Evolutionary conservation across 495 filamentous ascomycete species (phyloP), one percentile per base, ranked within the genome.

Genomic region (Acidomyces sp.): DNA sequence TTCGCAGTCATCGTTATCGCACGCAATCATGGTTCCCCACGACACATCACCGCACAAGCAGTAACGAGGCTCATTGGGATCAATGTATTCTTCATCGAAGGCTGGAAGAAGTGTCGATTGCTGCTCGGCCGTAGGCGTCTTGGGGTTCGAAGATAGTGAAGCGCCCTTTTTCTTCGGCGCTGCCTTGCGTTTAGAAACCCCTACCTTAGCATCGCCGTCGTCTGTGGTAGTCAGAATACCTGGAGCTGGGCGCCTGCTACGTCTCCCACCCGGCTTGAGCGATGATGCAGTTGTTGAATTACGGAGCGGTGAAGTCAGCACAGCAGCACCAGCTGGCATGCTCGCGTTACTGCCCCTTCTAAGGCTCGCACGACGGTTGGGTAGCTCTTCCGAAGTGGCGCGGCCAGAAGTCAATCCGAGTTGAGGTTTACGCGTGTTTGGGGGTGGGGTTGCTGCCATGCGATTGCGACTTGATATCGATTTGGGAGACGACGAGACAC

Each of bases 1-100:
- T 37, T 62, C 60, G 49, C 63, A 67, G 63, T 60, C 38, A 13
- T 41, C 40, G 28, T 92, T 93, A 52, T 96, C 90, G 53, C 90
- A 97, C 50, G 78, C 77, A 55, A 97, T 87, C 90, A 97, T 97
- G 19, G 74, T 79, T 36, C 90, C 90, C 56, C 77, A 93, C 55
- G 85, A 93, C 29, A 96, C 85, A 40, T 88, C 72, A 43, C 85
- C 80, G 60, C 90, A 97, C 10, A 90, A 57, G 59, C 90, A 97
- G 58, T 95, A 97, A 36, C 77, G 68, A 11, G 83, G 78, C 63
- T 95, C 90, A 48, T 86, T 70, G 4, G 83, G 77, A 60, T 93
- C 85, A 52, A 93, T 85, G 43, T 79, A 66, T 52, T 93, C 86
- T 5, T 70, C 75, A 32, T 21, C 43, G 22, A 31, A 34, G 33